These are phyloP conservation scores for Penicillium capsulatum DNA, from an alignment of 2,329 filamentous ascomycete species.

Conservation along the genomic window DNA sequence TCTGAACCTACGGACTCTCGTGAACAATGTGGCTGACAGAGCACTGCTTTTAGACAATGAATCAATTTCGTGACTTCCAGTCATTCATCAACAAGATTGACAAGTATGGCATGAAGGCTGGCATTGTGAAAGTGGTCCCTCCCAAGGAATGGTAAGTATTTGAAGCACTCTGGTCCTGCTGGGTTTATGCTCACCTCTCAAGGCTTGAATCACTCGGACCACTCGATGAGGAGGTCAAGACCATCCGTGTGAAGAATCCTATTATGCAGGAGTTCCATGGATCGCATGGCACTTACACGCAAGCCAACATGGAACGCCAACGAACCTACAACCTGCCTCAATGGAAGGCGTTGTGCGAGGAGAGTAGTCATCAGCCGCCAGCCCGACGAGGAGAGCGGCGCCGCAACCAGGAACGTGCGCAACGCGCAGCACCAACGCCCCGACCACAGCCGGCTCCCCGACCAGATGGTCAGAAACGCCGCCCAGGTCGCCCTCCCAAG, in stretches of 20 bases:
- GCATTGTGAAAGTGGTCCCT: conserved; percentile 93
- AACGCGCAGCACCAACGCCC: conserved; percentile 35
- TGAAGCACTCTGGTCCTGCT: not conserved
- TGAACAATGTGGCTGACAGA: conserved; percentile 17
- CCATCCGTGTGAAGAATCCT: conserved; percentile 88
- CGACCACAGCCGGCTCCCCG: conserved; percentile 33
- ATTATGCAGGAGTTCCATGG: conserved; percentile 99
- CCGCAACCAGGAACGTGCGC: conserved; percentile 47
- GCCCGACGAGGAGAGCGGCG: conserved; percentile 68
- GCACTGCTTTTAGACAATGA: conserved; percentile 61
- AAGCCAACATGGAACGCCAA: conserved; percentile 95
- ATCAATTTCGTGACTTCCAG: conserved; percentile 91
- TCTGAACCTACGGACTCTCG: too few relatives aligned
- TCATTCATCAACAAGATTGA: conserved; percentile 87
- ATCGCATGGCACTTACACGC: conserved; percentile 88
- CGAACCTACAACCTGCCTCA: conserved; percentile 94
- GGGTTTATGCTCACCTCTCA: conserved; percentile 12
- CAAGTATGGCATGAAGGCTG: conserved; percentile 93
- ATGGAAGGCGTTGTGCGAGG: conserved; percentile 89
- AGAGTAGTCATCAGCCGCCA: conserved; percentile 92
- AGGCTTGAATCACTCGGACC: conserved; percentile 68
- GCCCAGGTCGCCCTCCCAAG: conserved; percentile 40
- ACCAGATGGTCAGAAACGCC: conserved; percentile 46
- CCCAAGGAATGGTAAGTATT: conserved; percentile 79
- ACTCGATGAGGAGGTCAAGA: conserved; percentile 82